Base-by-base conservation (phyloP, 1,139 yeast species). In the Lodderomyces beijingensis region DNA sequence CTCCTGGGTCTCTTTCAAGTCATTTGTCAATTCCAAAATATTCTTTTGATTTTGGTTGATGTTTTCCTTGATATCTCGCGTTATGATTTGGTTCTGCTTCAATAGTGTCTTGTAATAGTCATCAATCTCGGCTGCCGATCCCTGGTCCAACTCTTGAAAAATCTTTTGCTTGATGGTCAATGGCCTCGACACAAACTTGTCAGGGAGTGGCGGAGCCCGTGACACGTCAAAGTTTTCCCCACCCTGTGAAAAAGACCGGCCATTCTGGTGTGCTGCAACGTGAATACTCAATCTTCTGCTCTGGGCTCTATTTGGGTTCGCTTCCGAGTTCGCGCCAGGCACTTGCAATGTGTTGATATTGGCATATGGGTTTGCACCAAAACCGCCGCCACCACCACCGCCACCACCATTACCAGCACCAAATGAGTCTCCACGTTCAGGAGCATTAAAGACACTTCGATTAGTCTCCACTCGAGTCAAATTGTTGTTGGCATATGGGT, bases 41-140 rank as follows among this genome's bases (percentile, higher is more conserved):
- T 85, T 79, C 46, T 75, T 76, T 50, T 84, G 88, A 39, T 87
- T 86, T 45, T 75, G 77, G 46, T 81, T 74, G 38, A 87, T 74
- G 38, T 77, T 76, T 18, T 61, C 62, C 49, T 81, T 81, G 38
- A 86, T 77, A 41, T 83, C 87, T 27, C 66, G 62, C n/a, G 73
- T 71, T 22, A 83, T 72, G 34, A 71, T 57, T 9, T 65, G 62
- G 31, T 77, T 73, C 46, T 83, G 70, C 27, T 68, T 61, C 4
- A 62, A 49, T 41, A 87, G 64, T 33, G 70, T 69, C 24, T 78
- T 74, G 35, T 79, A 79, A 53, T 81, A 85, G 38, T 74, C 77
- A 43, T 84, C 87, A 28, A 87, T 79, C 41, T 81, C 87, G 1
- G 77, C 64, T 2, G 91, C 89, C 3, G 82, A 74, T 1, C 89